Percentiles rank a stretch among this genome's conserved stretches.
Conservation (phyloP, 768 basidiomycete genomes). For the Chalciporus sphaerocephalus region DNA sequence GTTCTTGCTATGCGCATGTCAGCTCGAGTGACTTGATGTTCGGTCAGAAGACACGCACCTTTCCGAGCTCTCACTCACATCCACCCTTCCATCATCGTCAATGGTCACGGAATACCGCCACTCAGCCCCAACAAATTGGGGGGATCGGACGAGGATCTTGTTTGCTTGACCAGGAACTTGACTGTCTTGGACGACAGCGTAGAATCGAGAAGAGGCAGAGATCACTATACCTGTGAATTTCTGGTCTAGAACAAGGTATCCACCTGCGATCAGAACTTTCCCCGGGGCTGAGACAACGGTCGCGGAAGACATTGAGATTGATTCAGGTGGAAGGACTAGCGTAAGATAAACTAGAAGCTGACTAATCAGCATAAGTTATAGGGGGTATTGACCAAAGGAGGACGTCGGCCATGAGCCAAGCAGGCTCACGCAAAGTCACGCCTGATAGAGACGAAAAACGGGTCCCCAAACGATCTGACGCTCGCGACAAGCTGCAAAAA, state of each 20-base stretch:
- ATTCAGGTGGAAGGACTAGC: neutral
- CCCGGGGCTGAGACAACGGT: slow-evolving; percentile 89
- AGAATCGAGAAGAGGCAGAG: slow-evolving; percentile 92
- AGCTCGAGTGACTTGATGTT: neutral
- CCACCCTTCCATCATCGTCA: slow-evolving; percentile 26
- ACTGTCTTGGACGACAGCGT: slow-evolving; percentile 59
- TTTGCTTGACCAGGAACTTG: slow-evolving; percentile 25
- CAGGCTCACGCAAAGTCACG: no score
- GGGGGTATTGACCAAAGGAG: neutral
- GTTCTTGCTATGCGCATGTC: slow-evolving; percentile 52
- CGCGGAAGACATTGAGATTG: slow-evolving; percentile 39
- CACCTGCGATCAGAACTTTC: slow-evolving; percentile 92
- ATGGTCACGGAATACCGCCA: slow-evolving; percentile 67
- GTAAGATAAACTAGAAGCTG: slow-evolving; percentile 15
- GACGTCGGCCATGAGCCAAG: no score
- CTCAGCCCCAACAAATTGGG: slow-evolving; percentile 79
- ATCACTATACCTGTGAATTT: slow-evolving; percentile 82
- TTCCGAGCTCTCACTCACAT: slow-evolving; percentile 20
- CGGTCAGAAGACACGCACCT: slow-evolving; percentile 14
- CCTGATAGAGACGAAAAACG: no score
- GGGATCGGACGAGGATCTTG: slow-evolving; percentile 74
- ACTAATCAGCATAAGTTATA: slow-evolving; percentile 22
- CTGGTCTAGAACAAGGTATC: slow-evolving; percentile 93
- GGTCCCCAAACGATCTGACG: no score
- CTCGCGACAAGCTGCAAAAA: no score